Conservation (phyloP, 331 rosid species). For the Acacia pycnantha region DNA sequence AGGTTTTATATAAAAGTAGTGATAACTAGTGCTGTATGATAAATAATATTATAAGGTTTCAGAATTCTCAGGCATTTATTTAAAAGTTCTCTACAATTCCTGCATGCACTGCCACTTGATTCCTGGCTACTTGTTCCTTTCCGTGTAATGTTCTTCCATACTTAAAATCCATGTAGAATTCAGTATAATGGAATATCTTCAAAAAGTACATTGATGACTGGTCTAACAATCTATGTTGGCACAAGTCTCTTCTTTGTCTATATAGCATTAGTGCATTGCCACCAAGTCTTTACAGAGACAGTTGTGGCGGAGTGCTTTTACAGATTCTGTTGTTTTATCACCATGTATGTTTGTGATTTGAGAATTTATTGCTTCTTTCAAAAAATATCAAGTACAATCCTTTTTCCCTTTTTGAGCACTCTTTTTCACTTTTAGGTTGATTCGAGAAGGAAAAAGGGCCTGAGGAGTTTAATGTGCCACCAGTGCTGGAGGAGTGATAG, state of each 20-base stretch:
- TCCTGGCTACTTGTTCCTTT: background rate
- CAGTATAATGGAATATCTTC: background rate
- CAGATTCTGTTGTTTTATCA: slow-evolving; percentile 6
- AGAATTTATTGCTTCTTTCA: background rate
- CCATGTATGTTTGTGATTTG: slow-evolving; percentile 1
- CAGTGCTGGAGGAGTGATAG: slow-evolving; percentile 52
- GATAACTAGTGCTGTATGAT: background rate
- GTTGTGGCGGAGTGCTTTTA: slow-evolving; percentile 9
- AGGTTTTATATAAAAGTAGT: background rate
- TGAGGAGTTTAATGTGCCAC: slow-evolving; percentile 51
- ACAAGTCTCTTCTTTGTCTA: background rate
- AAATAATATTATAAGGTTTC: background rate
- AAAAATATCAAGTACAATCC: slow-evolving; percentile 4
- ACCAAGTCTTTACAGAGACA: background rate
- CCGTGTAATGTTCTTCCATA: background rate
- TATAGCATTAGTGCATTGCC: background rate
- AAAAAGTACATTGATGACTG: background rate
- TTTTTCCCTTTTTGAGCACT: background rate
- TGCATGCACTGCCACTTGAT: background rate
- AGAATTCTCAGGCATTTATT: background rate
- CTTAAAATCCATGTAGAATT: background rate
- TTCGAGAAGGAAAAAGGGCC: slow-evolving; percentile 27
- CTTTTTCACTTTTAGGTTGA: slow-evolving; percentile 42
- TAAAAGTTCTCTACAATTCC: background rate
- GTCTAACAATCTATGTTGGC: background rate